Base-by-base conservation (phyloP, 2,329 filamentous ascomycete species). In the Fusarium musae region DNA sequence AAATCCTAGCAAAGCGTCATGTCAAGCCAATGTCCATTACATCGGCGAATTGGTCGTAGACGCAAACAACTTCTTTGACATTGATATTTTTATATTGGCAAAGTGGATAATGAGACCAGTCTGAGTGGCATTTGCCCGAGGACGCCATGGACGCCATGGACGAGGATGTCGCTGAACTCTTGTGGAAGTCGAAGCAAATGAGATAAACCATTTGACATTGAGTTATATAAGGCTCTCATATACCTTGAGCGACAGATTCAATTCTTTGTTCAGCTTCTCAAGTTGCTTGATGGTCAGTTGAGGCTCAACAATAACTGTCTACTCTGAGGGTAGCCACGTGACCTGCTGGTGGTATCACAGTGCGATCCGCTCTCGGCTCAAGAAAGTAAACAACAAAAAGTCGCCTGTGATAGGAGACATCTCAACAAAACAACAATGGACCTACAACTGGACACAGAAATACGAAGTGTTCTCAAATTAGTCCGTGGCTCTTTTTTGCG, bases 231-330 rank as follows among this genome's bases (percentile, higher is more conserved):
- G 19, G 11, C 19, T 5, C 4, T 39, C 3, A 0, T 0, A n/a
- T n/a, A 8, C 13, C 3, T 3, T 16, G 13, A 32, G 6, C 10
- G 9, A 12, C 10, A 10, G 1, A 1, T 26, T 6, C 4, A 3
- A 19, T 9, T 36, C 9, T 8, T 5, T 15, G 6, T 26, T 19
- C 3, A 16, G 15, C 2, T 23, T 2, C 8, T 13, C 2, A 3
- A 4, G 5, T 50, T 9, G 9, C 16, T 23, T 34, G 6, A 16
- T 53, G 19, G 6, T 1, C 23, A 28, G 23, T 39, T 3, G 6
- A 49, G 19, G 56, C 32, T 58, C 9, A 13, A 2, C 11, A 19
- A 21, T 23, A 5, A 12, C 44, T n/a, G 40, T 59, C 17, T 46
- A 17, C 16, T n/a, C 16, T 3, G 0, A 15, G 9, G 42, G 59